phyloP scores from a whole-genome alignment of 345 rosid species.

The Eutrema heterophyllum region DNA sequence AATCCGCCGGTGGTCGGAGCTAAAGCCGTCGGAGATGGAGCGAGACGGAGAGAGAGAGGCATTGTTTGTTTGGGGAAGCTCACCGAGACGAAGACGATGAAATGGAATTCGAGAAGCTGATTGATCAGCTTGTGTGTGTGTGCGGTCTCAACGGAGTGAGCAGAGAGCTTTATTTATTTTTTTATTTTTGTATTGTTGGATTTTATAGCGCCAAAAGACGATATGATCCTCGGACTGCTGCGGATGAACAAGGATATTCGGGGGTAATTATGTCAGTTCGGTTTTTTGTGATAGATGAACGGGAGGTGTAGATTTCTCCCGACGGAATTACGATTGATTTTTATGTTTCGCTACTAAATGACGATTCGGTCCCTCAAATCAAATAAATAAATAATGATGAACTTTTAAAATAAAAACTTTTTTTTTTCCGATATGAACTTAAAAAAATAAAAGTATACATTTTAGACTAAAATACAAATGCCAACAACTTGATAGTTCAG shows the following conservation, averaged over 20 bases:
- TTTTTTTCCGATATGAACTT: neutral
- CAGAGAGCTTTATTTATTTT: neutral
- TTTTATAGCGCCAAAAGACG: neutral
- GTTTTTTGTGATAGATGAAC: constrained; percentile 12
- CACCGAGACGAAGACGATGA: neutral
- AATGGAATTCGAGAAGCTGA: neutral
- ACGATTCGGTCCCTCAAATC: constrained; percentile 9
- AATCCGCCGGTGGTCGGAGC: constrained; percentile 12
- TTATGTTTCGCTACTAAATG: neutral
- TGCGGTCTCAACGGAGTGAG: constrained; percentile 20
- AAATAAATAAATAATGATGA: too few species aligned
- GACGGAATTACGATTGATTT: constrained; percentile 19
- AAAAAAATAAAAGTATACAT: neutral
- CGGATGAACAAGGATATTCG: constrained; percentile 12
- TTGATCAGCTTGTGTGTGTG: constrained; percentile 8
- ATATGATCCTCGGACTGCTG: neutral
- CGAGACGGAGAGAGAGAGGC: constrained; percentile 38
- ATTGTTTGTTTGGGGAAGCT: neutral
- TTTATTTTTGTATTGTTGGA: neutral
- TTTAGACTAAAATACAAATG: constrained; percentile 3
- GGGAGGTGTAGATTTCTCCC: constrained; percentile 28
- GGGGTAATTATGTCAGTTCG: neutral
- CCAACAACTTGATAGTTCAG: neutral
- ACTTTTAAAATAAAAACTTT: neutral
- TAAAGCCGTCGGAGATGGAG: constrained; percentile 33